These are phyloP conservation scores for Didymella sp. DNA, from an alignment of 2,329 filamentous ascomycete species.

Conservation along the genomic window DNA sequence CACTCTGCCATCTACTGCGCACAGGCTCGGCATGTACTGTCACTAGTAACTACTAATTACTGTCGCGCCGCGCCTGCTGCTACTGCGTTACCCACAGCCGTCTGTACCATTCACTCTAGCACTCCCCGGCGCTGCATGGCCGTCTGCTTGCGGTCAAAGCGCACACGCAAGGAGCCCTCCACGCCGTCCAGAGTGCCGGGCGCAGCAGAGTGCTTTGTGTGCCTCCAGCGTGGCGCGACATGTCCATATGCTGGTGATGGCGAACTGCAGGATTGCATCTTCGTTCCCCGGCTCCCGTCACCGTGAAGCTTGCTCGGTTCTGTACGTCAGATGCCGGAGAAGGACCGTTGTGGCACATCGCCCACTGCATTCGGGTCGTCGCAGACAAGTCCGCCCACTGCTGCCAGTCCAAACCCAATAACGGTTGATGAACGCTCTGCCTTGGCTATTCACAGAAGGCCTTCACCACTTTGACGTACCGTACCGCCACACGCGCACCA, in stretches of 20 bases:
- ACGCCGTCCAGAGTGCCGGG: constrained; percentile 13
- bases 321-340: constrained; percentile 20
- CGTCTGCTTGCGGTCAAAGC: constrained; percentile 14
- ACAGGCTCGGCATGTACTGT: constrained; percentile 4
- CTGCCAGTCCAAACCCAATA: neutral
- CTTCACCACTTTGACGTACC: neutral
- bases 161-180: constrained; percentile 7
- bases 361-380: constrained; percentile 15
- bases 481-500: constrained; percentile 11
- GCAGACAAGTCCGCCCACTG: constrained; percentile 6
- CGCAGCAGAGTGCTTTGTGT: constrained; percentile 13
- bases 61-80: constrained; percentile 13
- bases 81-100: constrained; percentile 9
- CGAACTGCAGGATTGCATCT: constrained; percentile 3
- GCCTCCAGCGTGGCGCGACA: constrained; percentile 1
- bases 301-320: neutral
- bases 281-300: neutral
- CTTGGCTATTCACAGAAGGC: neutral
- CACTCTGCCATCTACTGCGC: neutral
- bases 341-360: constrained; percentile 15
- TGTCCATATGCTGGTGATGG: constrained; percentile 1
- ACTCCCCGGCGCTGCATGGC: constrained; percentile 11
- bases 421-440: constrained; percentile 1
- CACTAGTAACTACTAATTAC: neutral
- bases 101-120: constrained; percentile 8